Base-by-base conservation (phyloP, 805 yeast genomes). In the Candida taoyuanica region DNA sequence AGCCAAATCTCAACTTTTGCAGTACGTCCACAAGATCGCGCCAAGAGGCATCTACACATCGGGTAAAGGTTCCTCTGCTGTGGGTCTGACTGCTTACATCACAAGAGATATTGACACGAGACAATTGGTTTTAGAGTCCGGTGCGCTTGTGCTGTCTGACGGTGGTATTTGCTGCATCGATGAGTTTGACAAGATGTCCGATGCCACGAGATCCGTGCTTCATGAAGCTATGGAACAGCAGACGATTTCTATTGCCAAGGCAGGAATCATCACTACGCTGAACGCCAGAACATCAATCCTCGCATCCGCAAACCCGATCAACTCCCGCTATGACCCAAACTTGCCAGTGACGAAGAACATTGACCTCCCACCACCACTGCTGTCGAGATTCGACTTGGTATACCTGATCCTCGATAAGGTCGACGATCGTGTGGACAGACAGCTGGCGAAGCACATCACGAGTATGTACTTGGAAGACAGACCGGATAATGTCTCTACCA, bases 171-270 rank as follows among this genome's bases (percentile, higher is more conserved):
- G 98, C 67, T 93, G 98, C 65, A 93, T 93, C 59, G 98, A 93
- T 68, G 98, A 93, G 69, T 93, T 91, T 58, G 98, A 93, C 65
- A 93, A 93, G 64, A 93, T 93, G 98, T 76, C 83, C 38, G 98
- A 93, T 50, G 67, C 94, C 2, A 91, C 98, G 0, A 71, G 98
- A 55, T 87, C 96, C 7, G 98, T 93, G 9, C 68, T 93, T 37
- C 98, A 93, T 60, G 98, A 93, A 70, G 98, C 93, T 9, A 93
- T 93, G 98, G 98, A 93, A 67, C 98, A 93, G 60, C 98, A 93
- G 62, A 93, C 98, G 1, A 93, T 93, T 31, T 88, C 97, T 8
- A 87, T 93, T 55, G 98, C 98, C 23, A 93, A 93, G 56, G 98
- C 98, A 1, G 98, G 98, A 43, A 93, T 93, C 56, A 93, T 93